A percentile compares a stretch with the other conserved stretches of the same genome.
Conservation (phyloP, 345 rosid genomes). For the Kernera saxatilis region DNA sequence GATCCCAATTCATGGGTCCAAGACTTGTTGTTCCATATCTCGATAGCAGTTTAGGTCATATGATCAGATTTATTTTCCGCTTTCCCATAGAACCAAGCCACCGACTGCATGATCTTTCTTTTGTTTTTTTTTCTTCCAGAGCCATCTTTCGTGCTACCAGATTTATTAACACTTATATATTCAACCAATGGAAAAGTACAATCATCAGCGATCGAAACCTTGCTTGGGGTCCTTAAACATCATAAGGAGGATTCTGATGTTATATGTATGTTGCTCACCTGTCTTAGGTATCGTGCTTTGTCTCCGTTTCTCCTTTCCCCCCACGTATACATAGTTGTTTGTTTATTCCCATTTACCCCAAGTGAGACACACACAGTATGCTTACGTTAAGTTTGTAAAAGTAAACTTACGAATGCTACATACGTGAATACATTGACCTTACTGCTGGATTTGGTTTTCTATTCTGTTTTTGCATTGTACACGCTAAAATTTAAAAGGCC, state of each 20-base stretch:
- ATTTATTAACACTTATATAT: constrained; percentile 48
- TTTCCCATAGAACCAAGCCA: constrained; percentile 1
- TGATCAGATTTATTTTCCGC: not conserved
- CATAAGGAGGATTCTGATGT: constrained; percentile 57
- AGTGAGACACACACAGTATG: not conserved
- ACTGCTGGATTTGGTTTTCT: not conserved
- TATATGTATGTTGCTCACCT: constrained; percentile 64
- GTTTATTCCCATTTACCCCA: not conserved
- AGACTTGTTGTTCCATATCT: constrained; percentile 1
- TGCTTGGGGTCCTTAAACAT: constrained; percentile 54
- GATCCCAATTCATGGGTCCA: not conserved
- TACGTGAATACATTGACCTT: not conserved
- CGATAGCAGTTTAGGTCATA: constrained; percentile 1
- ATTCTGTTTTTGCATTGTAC: not conserved
- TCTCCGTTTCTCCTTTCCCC: not conserved
- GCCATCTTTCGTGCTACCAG: constrained; percentile 61
- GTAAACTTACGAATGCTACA: not conserved
- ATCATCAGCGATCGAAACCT: constrained; percentile 46
- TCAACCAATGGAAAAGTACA: constrained; percentile 44
- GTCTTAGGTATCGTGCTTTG: constrained; percentile 56
- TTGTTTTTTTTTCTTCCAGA: constrained; percentile 41
- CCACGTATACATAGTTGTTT: not conserved
- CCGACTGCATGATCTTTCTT: not conserved
- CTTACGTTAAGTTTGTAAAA: not conserved
- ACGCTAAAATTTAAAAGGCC: not conserved